These are phyloP conservation scores for Cyathus striatus DNA, from an alignment of 768 basidiomycete species.

Conservation along the genomic window DNA sequence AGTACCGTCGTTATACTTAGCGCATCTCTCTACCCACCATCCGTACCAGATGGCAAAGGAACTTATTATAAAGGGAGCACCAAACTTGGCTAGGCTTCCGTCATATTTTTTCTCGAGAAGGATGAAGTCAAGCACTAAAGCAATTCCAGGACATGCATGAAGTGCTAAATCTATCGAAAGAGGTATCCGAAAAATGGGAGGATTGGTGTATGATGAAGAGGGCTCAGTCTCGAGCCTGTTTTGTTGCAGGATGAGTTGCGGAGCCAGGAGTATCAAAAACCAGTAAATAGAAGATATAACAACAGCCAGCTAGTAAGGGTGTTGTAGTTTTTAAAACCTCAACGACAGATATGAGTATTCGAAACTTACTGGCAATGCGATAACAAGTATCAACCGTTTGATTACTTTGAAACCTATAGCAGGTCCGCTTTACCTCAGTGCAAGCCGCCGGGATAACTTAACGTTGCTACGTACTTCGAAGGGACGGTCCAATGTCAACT, in stretches of 20 bases:
- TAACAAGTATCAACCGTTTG: slow-evolving; percentile 57
- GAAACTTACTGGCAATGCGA: slow-evolving; percentile 58
- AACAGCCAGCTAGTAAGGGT: slow-evolving; percentile 23
- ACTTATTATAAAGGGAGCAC: slow-evolving; percentile 22
- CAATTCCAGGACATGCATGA: slow-evolving; percentile 57
- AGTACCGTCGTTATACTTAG: slow-evolving; percentile 43
- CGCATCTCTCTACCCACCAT: slow-evolving; percentile 65
- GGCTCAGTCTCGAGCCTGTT: slow-evolving; percentile 11
- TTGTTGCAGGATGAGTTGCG: slow-evolving; percentile 42
- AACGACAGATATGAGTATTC: neutral
- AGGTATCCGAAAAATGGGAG: slow-evolving; percentile 33
- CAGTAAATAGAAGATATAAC: slow-evolving; percentile 59
- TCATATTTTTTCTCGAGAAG: slow-evolving; percentile 55
- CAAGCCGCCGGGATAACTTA: neutral
- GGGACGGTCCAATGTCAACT: slow-evolving; percentile 24
- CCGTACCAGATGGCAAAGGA: slow-evolving; percentile 44
- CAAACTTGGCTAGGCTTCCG: slow-evolving; percentile 15
- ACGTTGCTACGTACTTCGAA: slow-evolving; percentile 15
- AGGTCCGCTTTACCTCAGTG: neutral
- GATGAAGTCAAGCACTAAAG: slow-evolving; percentile 64
- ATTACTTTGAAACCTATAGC: slow-evolving; percentile 30
- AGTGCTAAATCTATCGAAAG: slow-evolving; percentile 57
- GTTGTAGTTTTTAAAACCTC: neutral
- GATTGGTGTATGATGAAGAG: slow-evolving; percentile 22
- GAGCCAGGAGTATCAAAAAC: slow-evolving; percentile 51